These are phyloP conservation scores for Lepiota subincarnata DNA, from an alignment of 768 basidiomycete species.

Conservation along the genomic window DNA sequence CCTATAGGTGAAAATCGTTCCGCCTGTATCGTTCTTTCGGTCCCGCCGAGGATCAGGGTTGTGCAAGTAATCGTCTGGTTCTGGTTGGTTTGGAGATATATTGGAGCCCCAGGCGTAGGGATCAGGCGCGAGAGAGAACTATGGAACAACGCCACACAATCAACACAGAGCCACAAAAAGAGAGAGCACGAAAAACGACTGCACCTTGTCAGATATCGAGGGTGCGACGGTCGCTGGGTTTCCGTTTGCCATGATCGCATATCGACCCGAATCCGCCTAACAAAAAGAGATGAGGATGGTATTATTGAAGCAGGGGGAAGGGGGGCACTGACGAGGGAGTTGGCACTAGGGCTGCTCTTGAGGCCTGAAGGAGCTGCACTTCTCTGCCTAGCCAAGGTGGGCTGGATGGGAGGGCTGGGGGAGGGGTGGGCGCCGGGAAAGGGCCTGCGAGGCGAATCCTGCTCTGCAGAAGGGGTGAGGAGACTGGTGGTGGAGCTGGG, in stretches of 20 bases:
- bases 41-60: slow-evolving; percentile 68
- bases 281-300: neutral
- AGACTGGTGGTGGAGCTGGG: slow-evolving; percentile 53
- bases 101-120: slow-evolving; percentile 71
- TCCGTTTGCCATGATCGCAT: slow-evolving; percentile 24
- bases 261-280: slow-evolving; percentile 40
- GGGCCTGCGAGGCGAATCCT: slow-evolving; percentile 9
- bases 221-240: slow-evolving; percentile 20
- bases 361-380: slow-evolving; percentile 1
- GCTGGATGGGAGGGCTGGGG: neutral
- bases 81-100: slow-evolving; percentile 49
- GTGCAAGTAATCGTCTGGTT: slow-evolving; percentile 70
- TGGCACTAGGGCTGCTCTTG: slow-evolving; percentile 25
- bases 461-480: slow-evolving; percentile 25
- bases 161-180: slow-evolving; percentile 4
- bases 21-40: slow-evolving; percentile 50
- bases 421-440: neutral
- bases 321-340: slow-evolving; percentile 35
- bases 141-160: neutral
- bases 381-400: neutral
- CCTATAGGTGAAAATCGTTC: slow-evolving; percentile 61
- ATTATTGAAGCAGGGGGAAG: neutral
- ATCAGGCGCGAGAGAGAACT: slow-evolving; percentile 76
- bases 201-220: slow-evolving; percentile 60
- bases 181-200: slow-evolving; percentile 8